Evolutionary conservation across 306 rosid genomes (phyloP).

Genomic region (Lablab purpureus): DNA sequence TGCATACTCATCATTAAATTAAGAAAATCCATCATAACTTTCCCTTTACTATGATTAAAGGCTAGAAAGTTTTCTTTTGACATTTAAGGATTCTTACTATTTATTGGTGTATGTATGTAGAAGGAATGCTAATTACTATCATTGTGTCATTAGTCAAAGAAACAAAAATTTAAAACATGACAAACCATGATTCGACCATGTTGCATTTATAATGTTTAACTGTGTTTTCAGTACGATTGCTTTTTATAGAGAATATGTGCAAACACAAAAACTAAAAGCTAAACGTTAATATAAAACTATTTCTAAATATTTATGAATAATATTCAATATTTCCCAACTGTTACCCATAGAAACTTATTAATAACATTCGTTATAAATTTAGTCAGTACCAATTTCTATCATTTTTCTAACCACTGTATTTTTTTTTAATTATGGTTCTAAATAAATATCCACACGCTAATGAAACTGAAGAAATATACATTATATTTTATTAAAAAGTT

Average conservation of each 20-base stretch:
- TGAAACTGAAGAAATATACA: neutral
- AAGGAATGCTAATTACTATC: neutral
- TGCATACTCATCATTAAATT: conserved; percentile 20
- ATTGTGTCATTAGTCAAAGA: neutral
- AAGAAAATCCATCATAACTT: neutral
- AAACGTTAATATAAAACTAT: neutral
- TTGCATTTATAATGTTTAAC: neutral
- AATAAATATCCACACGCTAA: neutral
- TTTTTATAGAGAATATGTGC: too few relatives aligned
- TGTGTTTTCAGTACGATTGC: neutral
- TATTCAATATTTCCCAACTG: neutral
- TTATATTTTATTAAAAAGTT: neutral
- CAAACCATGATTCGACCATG: neutral
- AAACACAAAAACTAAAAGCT: too few relatives aligned
- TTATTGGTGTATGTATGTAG: neutral
- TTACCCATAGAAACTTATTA: neutral
- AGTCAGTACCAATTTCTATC: neutral
- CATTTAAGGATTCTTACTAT: neutral
- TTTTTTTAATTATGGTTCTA: neutral
- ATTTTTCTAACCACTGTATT: neutral
- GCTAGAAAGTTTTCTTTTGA: neutral
- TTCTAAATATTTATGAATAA: neutral
- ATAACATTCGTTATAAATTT: neutral
- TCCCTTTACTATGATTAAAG: neutral
- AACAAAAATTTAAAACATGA: neutral